These are phyloP conservation scores for Zopfia rhizophila DNA, from an alignment of 2,329 filamentous ascomycete genomes.

Conservation along the genomic window DNA sequence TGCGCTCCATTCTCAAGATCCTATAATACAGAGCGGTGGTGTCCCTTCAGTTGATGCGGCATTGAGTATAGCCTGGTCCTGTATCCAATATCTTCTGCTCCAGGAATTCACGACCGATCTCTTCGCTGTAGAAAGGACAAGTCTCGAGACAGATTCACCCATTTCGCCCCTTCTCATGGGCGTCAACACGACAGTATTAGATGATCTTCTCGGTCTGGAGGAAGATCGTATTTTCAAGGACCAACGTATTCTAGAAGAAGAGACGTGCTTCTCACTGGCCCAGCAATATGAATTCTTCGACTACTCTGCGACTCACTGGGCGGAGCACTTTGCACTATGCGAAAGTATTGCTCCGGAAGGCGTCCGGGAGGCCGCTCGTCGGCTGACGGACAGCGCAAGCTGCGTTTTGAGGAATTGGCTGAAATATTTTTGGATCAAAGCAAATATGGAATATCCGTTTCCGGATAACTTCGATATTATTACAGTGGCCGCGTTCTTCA, in stretches of 20 bases:
- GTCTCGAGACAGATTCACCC: slow-evolving; percentile 17
- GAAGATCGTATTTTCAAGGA: slow-evolving; percentile 41
- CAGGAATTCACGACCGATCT: slow-evolving; percentile 47
- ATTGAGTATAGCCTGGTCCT: slow-evolving; percentile 23
- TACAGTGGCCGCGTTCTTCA: slow-evolving; percentile 47
- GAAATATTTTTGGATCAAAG: slow-evolving; percentile 40
- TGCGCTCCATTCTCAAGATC: slow-evolving; percentile 21
- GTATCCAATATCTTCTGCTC: slow-evolving; percentile 41
- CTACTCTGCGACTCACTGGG: slow-evolving; percentile 53
- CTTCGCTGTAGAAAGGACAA: slow-evolving; percentile 26
- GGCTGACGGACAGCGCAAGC: slow-evolving; percentile 19
- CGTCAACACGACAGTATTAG: slow-evolving; percentile 13
- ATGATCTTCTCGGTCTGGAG: slow-evolving; percentile 18
- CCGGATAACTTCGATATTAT: slow-evolving; percentile 34
- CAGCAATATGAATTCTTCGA: slow-evolving; percentile 45
- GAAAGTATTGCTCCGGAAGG: slow-evolving; percentile 25
- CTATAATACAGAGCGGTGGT: slow-evolving; percentile 15
- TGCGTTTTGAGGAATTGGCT: slow-evolving; percentile 46
- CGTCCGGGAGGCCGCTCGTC: slow-evolving; percentile 18
- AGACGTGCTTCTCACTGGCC: slow-evolving; percentile 32
- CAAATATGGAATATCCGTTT: slow-evolving; percentile 29
- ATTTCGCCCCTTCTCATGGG: slow-evolving; percentile 12
- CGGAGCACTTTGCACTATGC: slow-evolving; percentile 42
- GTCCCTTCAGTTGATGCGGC: slow-evolving; percentile 21
- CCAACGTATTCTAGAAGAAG: slow-evolving; percentile 27